Base-by-base conservation (phyloP, 73 alveolate genomes). In the Tetrahymena malaccensis region DNA sequence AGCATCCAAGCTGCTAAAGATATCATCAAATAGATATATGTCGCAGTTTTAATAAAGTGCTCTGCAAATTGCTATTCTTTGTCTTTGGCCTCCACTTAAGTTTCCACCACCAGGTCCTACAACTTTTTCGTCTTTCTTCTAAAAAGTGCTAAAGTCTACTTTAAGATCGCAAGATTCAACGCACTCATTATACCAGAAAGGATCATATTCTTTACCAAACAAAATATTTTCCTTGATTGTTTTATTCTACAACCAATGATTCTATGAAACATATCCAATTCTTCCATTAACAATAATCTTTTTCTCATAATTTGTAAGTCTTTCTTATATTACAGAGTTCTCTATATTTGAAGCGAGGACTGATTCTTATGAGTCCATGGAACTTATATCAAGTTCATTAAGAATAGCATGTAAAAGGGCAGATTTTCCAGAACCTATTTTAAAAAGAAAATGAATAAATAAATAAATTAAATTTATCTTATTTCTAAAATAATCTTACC, bases 61-160 rank as follows among this genome's bases (percentile, higher is more conserved):
- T 89, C 99, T 96, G 35, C 98, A 98, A 38, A 98, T 95, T 10
- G 98, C 96, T 35, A 98, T 94, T 98, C 99, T 98, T 43, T 98
- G 94, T 96, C 97, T 98, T 96, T 98, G 97, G 1, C 99, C 99
- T 31, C 99, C 99, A 50, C 99, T 97, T 57, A 98, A 95, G 97
- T 98, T 98, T 34, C 95, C 97, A n/a, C 99, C 99, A 95, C 97
- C 98, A 94, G 98, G 99, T 94, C 99, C 98, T 27, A 98, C 94
- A 38, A 95, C 97, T 55, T 97, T 97, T 94, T 95, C 70, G 94
- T 98, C 99, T 21, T 97, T 98, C 84, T 95, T 94, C 84, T 97
- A 97, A n/a, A 98, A 97, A 37, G 97, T 94, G 38, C 96, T 96
- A 94, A 96, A 96, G 93, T 98, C 99, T n/a, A 95, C 96, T 83